These are phyloP conservation scores for Ilyonectria destructans DNA, from an alignment of 2,329 filamentous ascomycete species.

Conservation along the genomic window DNA sequence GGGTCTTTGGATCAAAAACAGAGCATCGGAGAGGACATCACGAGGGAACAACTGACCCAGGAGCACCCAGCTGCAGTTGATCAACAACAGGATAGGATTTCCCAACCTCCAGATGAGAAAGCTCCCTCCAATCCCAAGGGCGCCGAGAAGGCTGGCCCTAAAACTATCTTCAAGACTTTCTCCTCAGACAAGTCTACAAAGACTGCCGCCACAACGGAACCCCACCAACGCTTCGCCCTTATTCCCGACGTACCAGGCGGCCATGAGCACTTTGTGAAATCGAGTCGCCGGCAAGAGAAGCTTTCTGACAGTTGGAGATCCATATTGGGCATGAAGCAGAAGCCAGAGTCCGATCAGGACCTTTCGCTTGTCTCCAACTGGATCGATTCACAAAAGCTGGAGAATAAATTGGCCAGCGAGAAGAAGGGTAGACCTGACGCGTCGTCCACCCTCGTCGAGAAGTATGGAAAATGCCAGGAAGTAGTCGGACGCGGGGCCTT, in stretches of 20 bases:
- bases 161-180: slow-evolving; percentile 48
- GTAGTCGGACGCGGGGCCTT: slow-evolving; percentile 97
- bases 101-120: too few relatives aligned
- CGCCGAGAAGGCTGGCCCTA: slow-evolving; percentile 38
- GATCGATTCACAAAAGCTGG: slow-evolving; percentile 93
- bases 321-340: slow-evolving; percentile 88
- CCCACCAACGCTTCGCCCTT: not conserved
- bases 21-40: too few relatives aligned
- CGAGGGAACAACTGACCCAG: too few relatives aligned
- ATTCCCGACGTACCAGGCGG: not conserved
- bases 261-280: slow-evolving; percentile 54
- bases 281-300: slow-evolving; percentile 94
- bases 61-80: too few relatives aligned
- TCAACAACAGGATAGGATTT: too few relatives aligned
- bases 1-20: too few relatives aligned
- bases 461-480: slow-evolving; percentile 99
- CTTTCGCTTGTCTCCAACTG: slow-evolving; percentile 94
- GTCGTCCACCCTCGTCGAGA: slow-evolving; percentile 85
- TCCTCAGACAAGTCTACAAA: slow-evolving; percentile 29
- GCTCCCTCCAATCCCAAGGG: slow-evolving; percentile 60
- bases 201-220: not conserved
- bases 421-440: slow-evolving; percentile 84
- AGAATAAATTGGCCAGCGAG: slow-evolving; percentile 88
- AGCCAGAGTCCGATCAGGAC: slow-evolving; percentile 81
- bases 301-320: slow-evolving; percentile 92